Percentiles rank a stretch among this genome's conserved stretches.
Conservation (phyloP, 352 stramenopile species). For the Phytophthora meadii region DNA sequence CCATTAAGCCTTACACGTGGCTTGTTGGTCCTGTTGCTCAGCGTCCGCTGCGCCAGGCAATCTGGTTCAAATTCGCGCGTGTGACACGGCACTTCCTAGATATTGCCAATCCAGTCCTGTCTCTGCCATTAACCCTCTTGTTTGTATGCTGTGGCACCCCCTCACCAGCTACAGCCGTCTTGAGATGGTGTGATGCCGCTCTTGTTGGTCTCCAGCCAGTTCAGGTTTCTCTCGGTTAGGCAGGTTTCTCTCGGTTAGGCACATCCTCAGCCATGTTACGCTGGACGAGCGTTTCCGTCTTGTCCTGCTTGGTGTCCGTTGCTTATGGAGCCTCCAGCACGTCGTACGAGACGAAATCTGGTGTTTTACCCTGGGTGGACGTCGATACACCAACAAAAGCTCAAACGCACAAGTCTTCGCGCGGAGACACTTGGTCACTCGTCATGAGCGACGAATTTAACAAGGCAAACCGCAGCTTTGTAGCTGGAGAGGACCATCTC, state of each 20-base stretch:
- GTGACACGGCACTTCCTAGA: slow-evolving; percentile 28
- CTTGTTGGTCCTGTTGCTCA: not conserved
- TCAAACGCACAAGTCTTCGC: slow-evolving; percentile 49
- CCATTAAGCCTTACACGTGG: not conserved
- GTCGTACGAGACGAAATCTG: slow-evolving; percentile 55
- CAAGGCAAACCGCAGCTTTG: slow-evolving; percentile 76
- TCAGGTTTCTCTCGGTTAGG: too few species aligned
- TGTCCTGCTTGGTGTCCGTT: slow-evolving; percentile 4
- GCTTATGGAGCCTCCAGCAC: slow-evolving; percentile 5
- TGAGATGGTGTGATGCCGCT: slow-evolving; percentile 10
- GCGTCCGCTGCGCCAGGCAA: slow-evolving; percentile 32
- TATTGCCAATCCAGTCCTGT: slow-evolving; percentile 5
- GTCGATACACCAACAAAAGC: slow-evolving; percentile 48
- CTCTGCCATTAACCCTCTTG: slow-evolving; percentile 6
- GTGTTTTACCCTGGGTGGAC: slow-evolving; percentile 68
- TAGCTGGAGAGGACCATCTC: slow-evolving; percentile 81
- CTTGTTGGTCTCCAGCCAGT: slow-evolving; percentile 15
- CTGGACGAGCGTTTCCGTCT: slow-evolving; percentile 9
- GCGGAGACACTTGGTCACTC: slow-evolving; percentile 64
- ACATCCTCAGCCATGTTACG: slow-evolving; percentile 1
- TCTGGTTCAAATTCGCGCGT: slow-evolving; percentile 18
- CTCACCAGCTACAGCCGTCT: slow-evolving; percentile 1
- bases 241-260: slow-evolving; percentile 14
- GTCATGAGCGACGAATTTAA: slow-evolving; percentile 86
- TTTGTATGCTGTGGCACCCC: not conserved